Evolutionary conservation across 163 green algal species (phyloP).

Genomic region (Scenedesmus sp.): DNA sequence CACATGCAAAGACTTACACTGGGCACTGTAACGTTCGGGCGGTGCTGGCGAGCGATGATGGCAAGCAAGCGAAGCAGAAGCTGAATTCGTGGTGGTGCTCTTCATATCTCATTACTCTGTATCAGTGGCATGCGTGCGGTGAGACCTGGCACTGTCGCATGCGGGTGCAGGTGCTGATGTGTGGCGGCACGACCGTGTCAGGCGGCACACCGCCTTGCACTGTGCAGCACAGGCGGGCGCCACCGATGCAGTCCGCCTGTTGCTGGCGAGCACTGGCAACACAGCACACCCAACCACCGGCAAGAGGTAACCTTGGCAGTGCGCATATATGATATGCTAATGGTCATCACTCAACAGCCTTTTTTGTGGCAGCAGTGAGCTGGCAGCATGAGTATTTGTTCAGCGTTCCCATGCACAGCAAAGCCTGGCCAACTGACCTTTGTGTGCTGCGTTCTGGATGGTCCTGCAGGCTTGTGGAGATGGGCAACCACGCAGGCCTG

Average conservation of each 20-base stretch:
- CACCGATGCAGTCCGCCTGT: slow-evolving; percentile 23
- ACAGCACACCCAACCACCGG: background rate
- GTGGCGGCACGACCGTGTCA: slow-evolving; percentile 40
- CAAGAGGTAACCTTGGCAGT: background rate
- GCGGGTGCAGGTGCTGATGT: slow-evolving; percentile 36
- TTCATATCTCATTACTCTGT: too few species aligned
- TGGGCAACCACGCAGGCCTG: slow-evolving; percentile 53
- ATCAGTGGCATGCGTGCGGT: background rate
- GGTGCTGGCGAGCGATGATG: too few species aligned
- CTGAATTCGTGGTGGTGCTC: too few species aligned
- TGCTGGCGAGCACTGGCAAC: slow-evolving; percentile 21
- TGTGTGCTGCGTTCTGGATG: background rate
- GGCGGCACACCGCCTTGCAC: slow-evolving; percentile 50
- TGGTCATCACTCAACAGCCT: background rate
- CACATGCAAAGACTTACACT: too few species aligned
- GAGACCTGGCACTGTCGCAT: background rate
- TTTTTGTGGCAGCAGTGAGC: background rate
- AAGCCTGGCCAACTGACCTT: background rate
- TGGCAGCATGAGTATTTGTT: background rate
- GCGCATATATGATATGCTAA: background rate
- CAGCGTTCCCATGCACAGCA: background rate
- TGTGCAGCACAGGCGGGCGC: slow-evolving; percentile 39
- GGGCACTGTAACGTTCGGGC: too few species aligned
- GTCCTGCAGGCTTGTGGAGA: slow-evolving; percentile 39
- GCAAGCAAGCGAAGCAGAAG: too few species aligned